phyloP scores from a whole-genome alignment of 2,329 filamentous ascomycete genomes.

The Colletotrichum agaves region DNA sequence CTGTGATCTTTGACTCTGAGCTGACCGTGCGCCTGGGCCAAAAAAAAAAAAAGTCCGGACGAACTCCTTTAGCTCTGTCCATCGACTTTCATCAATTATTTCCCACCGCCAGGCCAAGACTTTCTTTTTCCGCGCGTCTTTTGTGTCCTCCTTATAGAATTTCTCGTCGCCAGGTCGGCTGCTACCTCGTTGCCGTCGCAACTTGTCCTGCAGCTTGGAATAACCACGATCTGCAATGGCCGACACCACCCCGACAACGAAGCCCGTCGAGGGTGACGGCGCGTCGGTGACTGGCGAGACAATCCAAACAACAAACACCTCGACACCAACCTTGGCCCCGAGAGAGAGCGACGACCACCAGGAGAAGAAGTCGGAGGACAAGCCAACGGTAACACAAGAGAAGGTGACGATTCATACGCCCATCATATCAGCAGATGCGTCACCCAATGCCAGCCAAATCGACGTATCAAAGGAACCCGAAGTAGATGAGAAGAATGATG shows the following conservation, averaged over 20 bases:
- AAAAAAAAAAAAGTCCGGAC: slow-evolving; percentile 5
- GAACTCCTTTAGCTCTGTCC: slow-evolving; percentile 11
- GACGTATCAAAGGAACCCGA: slow-evolving; percentile 26
- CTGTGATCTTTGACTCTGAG: slow-evolving; percentile 20
- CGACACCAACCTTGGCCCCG: slow-evolving; percentile 30
- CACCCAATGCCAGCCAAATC: slow-evolving; percentile 16
- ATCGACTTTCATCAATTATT: slow-evolving; percentile 14
- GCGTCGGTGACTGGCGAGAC: slow-evolving; percentile 4
- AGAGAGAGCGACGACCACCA: slow-evolving; percentile 26
- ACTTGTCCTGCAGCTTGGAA: background rate
- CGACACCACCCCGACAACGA: background rate
- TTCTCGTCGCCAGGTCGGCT: background rate
- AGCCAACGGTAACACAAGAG: background rate
- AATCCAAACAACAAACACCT: slow-evolving; percentile 19
- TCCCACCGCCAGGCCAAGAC: slow-evolving; percentile 3
- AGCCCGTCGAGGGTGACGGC: slow-evolving; percentile 11
- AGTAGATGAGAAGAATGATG: slow-evolving; percentile 25
- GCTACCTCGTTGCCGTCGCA: background rate
- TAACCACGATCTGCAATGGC: slow-evolving; percentile 10
- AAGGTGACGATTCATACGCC: slow-evolving; percentile 14
- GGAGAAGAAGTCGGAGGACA: slow-evolving; percentile 18
- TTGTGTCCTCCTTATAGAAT: background rate
- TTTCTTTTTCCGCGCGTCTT: background rate
- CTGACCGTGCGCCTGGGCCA: slow-evolving; percentile 16
- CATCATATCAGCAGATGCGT: slow-evolving; percentile 17